Evolutionary conservation across 164 flowering plant species (phyloP), one percentile per base, ranked within the genome.

Genomic region (Aristolochia fimbriata): DNA sequence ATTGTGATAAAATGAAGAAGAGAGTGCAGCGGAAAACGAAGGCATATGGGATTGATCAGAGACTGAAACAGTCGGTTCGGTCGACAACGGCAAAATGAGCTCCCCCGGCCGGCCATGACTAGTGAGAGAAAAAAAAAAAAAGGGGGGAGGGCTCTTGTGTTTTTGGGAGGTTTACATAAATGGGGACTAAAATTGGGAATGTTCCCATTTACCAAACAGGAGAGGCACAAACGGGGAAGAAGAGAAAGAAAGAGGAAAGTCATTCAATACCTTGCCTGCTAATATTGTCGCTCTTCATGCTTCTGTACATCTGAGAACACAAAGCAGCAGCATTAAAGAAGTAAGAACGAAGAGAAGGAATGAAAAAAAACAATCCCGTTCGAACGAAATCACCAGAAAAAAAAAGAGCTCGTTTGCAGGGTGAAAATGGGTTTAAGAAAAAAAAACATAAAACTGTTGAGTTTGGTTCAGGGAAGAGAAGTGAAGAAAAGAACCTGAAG

Each of bases 261-360:
- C 14, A 20, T 22, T 12, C 6, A 24, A 51, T 73, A 81, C 87
- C 91, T 79, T 67, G 80, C 68, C 77, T 72, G 51, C 45, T 69
- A 56, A 69, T 56, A n/a, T n/a, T n/a, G 37, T 82, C 87, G 63
- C 67, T 68, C 72, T 69, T 84, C 87, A 82, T 81, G 77, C 89
- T 81, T 61, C 93, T 78, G 60, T 82, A 84, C 93, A 86, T 86
- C 93, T 86, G 84, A n/a, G n/a, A n/a, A n/a, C 20, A 58, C 68
- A 9, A 4, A n/a, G 8, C 27, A 31, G 55, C 23, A 37, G 25
- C 52, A 30, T 58, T 7, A 48, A 17, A 60, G 9, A 37, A 12
- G 15, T 22, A 0, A 52, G 27, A 17, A 15, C n/a, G n/a, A 23
- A 15, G 20, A 52, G 23, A 52, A 52, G 15, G 7, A 10, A 22